Evolutionary conservation across 176 grass and related monocot genomes (phyloP).

Genomic region (Zoysia japonica): DNA sequence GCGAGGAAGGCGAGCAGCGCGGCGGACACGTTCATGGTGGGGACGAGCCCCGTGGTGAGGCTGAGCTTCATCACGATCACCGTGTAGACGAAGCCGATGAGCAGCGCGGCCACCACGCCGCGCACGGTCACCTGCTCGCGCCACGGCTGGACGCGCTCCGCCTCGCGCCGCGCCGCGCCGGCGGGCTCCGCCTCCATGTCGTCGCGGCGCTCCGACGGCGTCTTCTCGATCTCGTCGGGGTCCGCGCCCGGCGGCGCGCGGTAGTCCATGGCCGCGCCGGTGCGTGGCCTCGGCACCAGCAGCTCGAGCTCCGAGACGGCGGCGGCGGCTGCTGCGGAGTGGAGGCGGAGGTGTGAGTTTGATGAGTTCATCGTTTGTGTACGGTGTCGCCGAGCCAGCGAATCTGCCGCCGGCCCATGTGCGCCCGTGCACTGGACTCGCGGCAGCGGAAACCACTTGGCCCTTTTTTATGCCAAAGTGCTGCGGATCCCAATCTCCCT

Average conservation of each 20-base stretch:
- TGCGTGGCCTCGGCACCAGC: slow-evolving; percentile 13
- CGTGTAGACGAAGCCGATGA: slow-evolving; percentile 78
- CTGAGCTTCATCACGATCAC: slow-evolving; percentile 96
- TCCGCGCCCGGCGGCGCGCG: slow-evolving; percentile 4
- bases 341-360: slow-evolving; percentile 30
- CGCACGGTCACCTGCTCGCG: slow-evolving; percentile 71
- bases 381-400: background rate
- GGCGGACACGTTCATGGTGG: slow-evolving; percentile 93
- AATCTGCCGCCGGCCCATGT: slow-evolving; percentile 17
- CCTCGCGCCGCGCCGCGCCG: slow-evolving; percentile 29
- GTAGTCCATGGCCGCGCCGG: slow-evolving; percentile 26
- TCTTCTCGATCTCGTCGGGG: slow-evolving; percentile 45
- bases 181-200: slow-evolving; percentile 56
- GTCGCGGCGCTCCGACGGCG: slow-evolving; percentile 7
- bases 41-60: slow-evolving; percentile 82
- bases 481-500: background rate
- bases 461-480: background rate
- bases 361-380: background rate
- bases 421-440: slow-evolving; percentile 23
- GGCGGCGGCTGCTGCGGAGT: slow-evolving; percentile 23
- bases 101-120: slow-evolving; percentile 64
- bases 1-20: slow-evolving; percentile 90
- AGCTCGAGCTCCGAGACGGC: slow-evolving; percentile 49
- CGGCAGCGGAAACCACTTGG: background rate
- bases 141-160: slow-evolving; percentile 75